Evolutionary conservation across 805 yeast species (phyloP).

Genomic region (Sugiyamaella lignohabitans): DNA sequence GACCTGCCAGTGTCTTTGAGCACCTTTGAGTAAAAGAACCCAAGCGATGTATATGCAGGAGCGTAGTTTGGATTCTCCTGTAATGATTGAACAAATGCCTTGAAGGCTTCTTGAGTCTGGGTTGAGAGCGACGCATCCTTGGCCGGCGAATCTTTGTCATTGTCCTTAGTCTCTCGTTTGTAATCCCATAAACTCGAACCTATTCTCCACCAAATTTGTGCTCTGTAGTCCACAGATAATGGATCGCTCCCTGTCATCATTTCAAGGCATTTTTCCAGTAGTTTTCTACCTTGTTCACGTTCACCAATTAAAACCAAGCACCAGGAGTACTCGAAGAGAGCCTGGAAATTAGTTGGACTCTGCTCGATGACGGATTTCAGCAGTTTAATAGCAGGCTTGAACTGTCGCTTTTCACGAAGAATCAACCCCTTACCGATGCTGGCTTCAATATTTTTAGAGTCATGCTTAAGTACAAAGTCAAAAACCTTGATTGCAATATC

Average conservation of each 20-base stretch:
- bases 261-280: conserved; percentile 40
- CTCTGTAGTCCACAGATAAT: conserved; percentile 48
- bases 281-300: conserved; percentile 45
- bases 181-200: conserved; percentile 53
- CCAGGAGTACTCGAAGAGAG: conserved; percentile 72
- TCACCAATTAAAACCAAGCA: conserved; percentile 54
- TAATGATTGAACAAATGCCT: conserved; percentile 49
- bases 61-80: conserved; percentile 61
- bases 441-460: conserved; percentile 50
- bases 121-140: not conserved
- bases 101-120: conserved; percentile 45
- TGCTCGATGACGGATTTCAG: conserved; percentile 45
- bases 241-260: conserved; percentile 46
- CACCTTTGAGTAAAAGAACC: conserved; percentile 57
- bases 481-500: conserved; percentile 66
- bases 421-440: conserved; percentile 78
- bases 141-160: conserved; percentile 9
- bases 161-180: conserved; percentile 22
- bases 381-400: conserved; percentile 46
- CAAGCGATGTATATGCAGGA: conserved; percentile 76
- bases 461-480: conserved; percentile 48
- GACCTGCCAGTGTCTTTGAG: conserved; percentile 62
- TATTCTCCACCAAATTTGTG: conserved; percentile 62
- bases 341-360: conserved; percentile 50
- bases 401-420: conserved; percentile 56